A percentile compares a stretch with the other conserved stretches of the same genome.
These are phyloP conservation scores for Plasmodium gonderi DNA, from an alignment of 169 alveolate species.

Conservation along the genomic window DNA sequence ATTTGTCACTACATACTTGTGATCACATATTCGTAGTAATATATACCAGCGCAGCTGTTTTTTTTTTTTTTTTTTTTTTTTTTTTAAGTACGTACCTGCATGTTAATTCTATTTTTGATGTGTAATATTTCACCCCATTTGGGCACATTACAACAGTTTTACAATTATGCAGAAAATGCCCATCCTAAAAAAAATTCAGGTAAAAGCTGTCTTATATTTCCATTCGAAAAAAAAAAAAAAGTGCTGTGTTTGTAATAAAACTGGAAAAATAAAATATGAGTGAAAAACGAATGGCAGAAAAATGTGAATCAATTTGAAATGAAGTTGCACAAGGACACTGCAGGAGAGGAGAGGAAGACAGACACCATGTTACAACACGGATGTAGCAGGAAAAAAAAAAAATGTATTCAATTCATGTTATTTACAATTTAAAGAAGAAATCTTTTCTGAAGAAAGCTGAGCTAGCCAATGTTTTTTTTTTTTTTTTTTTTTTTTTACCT, in stretches of 20 bases:
- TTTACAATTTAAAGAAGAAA: background rate
- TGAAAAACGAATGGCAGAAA: background rate
- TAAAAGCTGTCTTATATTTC: too few relatives aligned
- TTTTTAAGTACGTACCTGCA: too few relatives aligned
- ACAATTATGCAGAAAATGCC: too few relatives aligned
- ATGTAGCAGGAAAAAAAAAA: background rate
- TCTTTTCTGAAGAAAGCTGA: slow-evolving; percentile 1
- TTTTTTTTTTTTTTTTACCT: slow-evolving; percentile 5
- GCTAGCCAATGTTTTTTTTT: slow-evolving; percentile 20
- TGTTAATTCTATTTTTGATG: too few relatives aligned
- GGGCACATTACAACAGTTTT: too few relatives aligned
- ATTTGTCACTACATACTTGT: too few relatives aligned
- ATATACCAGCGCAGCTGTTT: too few relatives aligned
- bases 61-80: too few relatives aligned
- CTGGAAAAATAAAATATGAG: background rate
- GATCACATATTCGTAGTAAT: too few relatives aligned
- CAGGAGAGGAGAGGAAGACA: background rate
- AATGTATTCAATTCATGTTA: background rate
- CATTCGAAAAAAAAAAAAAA: too few relatives aligned
- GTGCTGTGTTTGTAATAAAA: background rate
- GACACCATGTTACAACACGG: background rate
- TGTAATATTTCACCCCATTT: too few relatives aligned
- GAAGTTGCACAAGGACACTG: background rate
- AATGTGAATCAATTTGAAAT: background rate
- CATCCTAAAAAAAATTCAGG: too few relatives aligned